Evolutionary conservation across 176 grass and related monocot species (phyloP), one percentile per base, ranked within the genome.

Genomic region (Oropetium thomaeum): DNA sequence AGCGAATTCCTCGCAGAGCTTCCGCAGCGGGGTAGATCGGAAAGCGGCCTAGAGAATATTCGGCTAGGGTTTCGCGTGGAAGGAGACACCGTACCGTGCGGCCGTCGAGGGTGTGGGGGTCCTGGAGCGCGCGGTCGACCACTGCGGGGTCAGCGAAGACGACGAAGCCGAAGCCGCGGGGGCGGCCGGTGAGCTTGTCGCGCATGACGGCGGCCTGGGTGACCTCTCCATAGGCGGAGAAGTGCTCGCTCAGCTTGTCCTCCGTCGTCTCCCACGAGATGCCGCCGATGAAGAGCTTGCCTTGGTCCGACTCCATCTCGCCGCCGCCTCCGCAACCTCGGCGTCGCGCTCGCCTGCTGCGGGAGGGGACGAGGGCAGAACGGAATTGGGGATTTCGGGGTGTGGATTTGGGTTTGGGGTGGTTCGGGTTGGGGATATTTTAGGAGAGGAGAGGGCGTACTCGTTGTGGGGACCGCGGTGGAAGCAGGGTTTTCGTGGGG

Each of bases 251-350:
- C 17, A 99, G 80, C 89, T 92, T 99, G 6, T 99, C 96, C 82
- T 99, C 96, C 57, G 92, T 86, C 39, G 96, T 99, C 53, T 99
- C 96, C 96, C 96, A 99, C 23, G 96, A 99, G 81, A 99, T 96
- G 71, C 96, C 96, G 75, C 96, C 96, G 79, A 99, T 89, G 79
- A 99, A 99, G 38, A 99, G 81, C 85, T 99, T 99, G 35, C 96
- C 96, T 82, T 95, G 84, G 82, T 99, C 96, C 75, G 89, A 99
- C 78, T 99, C 96, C 96, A 99, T 99, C 48, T 43, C 42, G 40
- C 85, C 86, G 73, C 69, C 60, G 82, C 76, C 76, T 42, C 55
- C 5, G 27, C 58, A 30, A 31, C 58, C 62, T 69, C 54, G 72
- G 82, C 72, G 40, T 73, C 33, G 37, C 55, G 52, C 54, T 81